A percentile compares a stretch with the other conserved stretches of the same genome.
These are phyloP conservation scores for Cercophora scortea DNA, from an alignment of 495 filamentous ascomycete species.

Conservation along the genomic window DNA sequence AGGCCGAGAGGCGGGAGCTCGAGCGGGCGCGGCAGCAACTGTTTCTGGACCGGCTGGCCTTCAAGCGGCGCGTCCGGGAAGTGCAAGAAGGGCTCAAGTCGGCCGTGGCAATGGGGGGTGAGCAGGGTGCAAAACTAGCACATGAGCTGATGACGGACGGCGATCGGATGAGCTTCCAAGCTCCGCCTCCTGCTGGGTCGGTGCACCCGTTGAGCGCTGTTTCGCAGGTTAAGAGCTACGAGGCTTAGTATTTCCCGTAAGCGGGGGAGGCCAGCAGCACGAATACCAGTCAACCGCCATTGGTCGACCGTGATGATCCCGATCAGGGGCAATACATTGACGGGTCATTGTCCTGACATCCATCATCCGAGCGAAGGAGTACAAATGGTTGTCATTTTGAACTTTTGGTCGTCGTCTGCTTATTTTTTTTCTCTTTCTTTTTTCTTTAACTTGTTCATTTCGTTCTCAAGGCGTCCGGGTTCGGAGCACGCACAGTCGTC, in stretches of 20 bases:
- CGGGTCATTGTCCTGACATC: not conserved
- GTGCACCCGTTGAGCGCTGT: slow-evolving; percentile 62
- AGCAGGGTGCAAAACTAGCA: slow-evolving; percentile 50
- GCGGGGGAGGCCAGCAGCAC: not conserved
- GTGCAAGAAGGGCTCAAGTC: slow-evolving; percentile 69
- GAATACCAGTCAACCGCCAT: not conserved
- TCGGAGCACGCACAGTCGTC: slow-evolving; percentile 4
- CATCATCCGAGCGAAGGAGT: not conserved
- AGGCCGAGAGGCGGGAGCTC: slow-evolving; percentile 86
- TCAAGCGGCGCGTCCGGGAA: slow-evolving; percentile 78
- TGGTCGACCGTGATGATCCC: not conserved
- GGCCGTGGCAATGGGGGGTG: slow-evolving; percentile 50
- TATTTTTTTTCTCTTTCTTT: not conserved
- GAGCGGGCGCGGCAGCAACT: slow-evolving; percentile 86
- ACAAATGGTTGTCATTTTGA: not conserved
- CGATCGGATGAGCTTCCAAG: slow-evolving; percentile 57
- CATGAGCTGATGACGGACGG: slow-evolving; percentile 37
- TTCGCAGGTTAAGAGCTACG: slow-evolving; percentile 45
- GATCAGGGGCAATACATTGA: not conserved
- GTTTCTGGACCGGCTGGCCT: slow-evolving; percentile 82
- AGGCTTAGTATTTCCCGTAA: slow-evolving; percentile 23
- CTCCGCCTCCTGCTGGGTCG: slow-evolving; percentile 33
- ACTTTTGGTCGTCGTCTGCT: not conserved
- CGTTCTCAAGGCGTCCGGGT: slow-evolving; percentile 1
- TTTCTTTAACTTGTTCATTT: slow-evolving; percentile 1